Evolutionary conservation across 2,329 filamentous ascomycete genomes (phyloP), one percentile per base, ranked within the genome.

Genomic region (Exophiala aquamarina): DNA sequence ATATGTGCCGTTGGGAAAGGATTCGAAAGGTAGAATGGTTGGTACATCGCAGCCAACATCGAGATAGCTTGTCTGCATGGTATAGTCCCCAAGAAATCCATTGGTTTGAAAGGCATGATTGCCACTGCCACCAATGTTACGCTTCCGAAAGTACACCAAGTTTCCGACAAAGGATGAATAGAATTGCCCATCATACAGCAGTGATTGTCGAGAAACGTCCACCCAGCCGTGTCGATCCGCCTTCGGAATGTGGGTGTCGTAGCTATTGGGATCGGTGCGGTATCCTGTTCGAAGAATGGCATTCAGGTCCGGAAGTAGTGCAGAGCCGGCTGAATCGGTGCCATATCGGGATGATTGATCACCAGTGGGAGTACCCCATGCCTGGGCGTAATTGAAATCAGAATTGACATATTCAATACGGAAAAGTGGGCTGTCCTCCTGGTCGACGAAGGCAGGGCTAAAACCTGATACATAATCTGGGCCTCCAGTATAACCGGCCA

Each of bases 161-260:
- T 19, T 18, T 19, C 45, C 45, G 32, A 43, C 13, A 14, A 26
- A 31, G 3, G 45, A 31, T 21, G 45, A 31, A 31, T 48, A 48
- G 33, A 19, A 20, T n/a, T 19, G 14, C 9, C 23, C 2, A 26
- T n/a, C n/a, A n/a, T n/a, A n/a, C 15, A 43, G 19, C 8, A 28
- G 41, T 14, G 47, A 49, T 36, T 49, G 47, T 20, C 33, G 26
- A 3, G 33, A 35, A 21, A 45, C 41, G 14, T 49, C 29, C 13
- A 45, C 41, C 47, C 47, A 49, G 17, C 47, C 47, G 15, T 44
- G 45, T 10, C 23, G 41, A 18, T 31, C 33, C 8, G 34, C 32
- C 29, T 6, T 34, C n/a, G 32, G 32, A 34, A 14, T 14, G 14
- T 34, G 32, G 6, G 14, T 34, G 32, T 34, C 32, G 6, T 14